Base-by-base conservation (phyloP, 768 basidiomycete genomes). In the Nevesoporus exiguus region DNA sequence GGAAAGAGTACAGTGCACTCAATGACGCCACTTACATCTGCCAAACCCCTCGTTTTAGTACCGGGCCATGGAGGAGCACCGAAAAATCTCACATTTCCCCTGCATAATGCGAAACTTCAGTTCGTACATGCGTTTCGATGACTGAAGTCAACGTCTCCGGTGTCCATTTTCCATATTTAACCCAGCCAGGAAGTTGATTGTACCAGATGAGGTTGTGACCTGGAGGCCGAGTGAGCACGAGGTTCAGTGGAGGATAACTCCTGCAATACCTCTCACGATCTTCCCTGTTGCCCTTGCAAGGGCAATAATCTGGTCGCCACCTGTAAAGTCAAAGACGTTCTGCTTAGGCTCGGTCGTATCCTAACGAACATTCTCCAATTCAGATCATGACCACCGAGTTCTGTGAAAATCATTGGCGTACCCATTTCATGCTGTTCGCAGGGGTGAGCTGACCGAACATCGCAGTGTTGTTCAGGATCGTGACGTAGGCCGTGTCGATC, bases 401-500 rank as follows among this genome's bases (percentile, higher is more conserved):
- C 15, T 27, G 3, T 22, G 41, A 24, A 36, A 45, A 47, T 19
- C 5, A 48, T 5, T n/a, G 34, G 46, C 57, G 25, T 48, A 65
- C 63, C 60, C 61, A 63, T 46, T 57, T 66, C 57, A 63, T 49
- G 21, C 61, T 62, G 22, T 57, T 59, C 19, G 1, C 63, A 22
- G 53, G 63, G 29, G 63, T 65, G 39, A 64, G 52, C 51, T 62
- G 52, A 34, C 57, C 63, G 7, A 65, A 63, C 31, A 57, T 62
- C 0, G 27, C 44, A 2, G 60, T 45, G 27, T 55, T 11, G 2
- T 44, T 60, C 51, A 57, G 19, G 29, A 57, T 41, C n/a, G 41
- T n/a, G 19, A 48, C 30, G 25, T 56, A 66, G 49, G 54, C 43
- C 0, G 61, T 53, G 52, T 80, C 73, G 11, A 61, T 67, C 36